Percentiles rank a stretch among this genome's conserved stretches.
These are phyloP conservation scores for Fusarium oligoseptatum DNA, from an alignment of 2,329 filamentous ascomycete genomes.

Conservation along the genomic window DNA sequence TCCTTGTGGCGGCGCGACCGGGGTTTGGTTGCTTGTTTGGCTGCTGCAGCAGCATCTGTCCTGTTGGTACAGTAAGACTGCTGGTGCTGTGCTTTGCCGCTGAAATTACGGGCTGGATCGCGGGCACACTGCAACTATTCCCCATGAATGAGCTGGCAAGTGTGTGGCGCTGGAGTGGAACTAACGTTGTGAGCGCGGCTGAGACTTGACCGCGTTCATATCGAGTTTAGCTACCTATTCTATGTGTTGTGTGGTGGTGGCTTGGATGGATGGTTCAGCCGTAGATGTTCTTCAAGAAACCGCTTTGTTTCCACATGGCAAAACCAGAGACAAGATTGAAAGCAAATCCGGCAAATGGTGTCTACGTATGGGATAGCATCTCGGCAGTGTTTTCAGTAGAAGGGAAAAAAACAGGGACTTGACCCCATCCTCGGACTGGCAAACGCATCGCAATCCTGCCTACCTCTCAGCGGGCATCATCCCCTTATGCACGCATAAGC, in stretches of 20 bases:
- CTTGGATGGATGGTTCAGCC: constrained; percentile 9
- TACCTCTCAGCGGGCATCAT: background rate
- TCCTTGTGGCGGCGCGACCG: background rate
- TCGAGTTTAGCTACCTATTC: background rate
- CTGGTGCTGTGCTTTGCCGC: background rate
- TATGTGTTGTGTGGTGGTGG: background rate
- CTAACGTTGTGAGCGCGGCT: background rate
- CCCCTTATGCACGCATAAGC: constrained; percentile 19
- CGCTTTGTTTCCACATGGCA: background rate
- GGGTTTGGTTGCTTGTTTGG: background rate
- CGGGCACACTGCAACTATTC: background rate
- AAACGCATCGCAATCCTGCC: background rate
- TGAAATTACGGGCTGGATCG: constrained; percentile 1
- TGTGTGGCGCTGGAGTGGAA: background rate
- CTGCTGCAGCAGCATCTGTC: background rate
- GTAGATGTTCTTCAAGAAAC: background rate
- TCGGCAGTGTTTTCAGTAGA: background rate
- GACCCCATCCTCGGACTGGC: background rate
- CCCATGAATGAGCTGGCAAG: background rate
- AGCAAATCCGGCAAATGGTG: background rate
- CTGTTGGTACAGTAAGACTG: background rate
- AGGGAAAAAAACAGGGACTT: background rate
- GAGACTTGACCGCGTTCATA: constrained; percentile 1
- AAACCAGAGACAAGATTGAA: background rate
- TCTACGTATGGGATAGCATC: background rate